phyloP scores from a whole-genome alignment of 1,284 basidiomycete species.

The Rhodotorula sp. region DNA sequence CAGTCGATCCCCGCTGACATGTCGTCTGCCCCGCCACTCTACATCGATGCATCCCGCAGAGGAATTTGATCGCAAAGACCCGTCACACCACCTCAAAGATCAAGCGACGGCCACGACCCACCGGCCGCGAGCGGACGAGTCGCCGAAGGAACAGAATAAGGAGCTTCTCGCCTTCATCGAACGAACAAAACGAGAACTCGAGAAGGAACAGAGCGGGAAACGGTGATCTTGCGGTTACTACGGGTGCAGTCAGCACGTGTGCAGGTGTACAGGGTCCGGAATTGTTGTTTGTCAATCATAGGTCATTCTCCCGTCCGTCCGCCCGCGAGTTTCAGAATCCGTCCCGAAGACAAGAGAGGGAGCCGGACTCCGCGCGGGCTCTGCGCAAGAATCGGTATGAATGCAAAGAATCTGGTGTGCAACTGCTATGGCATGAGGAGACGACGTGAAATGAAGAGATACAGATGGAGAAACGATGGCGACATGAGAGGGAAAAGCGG shows the following conservation, averaged over 20 bases:
- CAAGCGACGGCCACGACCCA: slow-evolving; percentile 4
- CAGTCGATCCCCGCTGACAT: background rate
- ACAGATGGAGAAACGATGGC: too few species aligned
- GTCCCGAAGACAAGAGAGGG: too few species aligned
- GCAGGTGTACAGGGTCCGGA: background rate
- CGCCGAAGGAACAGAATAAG: slow-evolving; percentile 22
- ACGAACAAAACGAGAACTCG: slow-evolving; percentile 14
- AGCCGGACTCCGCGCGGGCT: too few species aligned
- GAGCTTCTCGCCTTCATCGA: slow-evolving; percentile 21
- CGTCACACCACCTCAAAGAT: slow-evolving; percentile 13
- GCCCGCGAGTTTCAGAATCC: too few species aligned
- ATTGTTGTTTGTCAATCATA: slow-evolving; percentile 29
- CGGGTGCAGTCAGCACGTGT: background rate
- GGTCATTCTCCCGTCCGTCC: slow-evolving; percentile 10
- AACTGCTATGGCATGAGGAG: slow-evolving; percentile 13
- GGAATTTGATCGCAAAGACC: slow-evolving; percentile 15
- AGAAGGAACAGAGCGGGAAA: background rate
- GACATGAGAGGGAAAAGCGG: too few species aligned
- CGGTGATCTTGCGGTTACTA: background rate
- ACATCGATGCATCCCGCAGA: background rate
- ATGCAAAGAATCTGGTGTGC: slow-evolving; percentile 39
- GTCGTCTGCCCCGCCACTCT: background rate
- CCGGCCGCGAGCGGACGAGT: slow-evolving; percentile 19
- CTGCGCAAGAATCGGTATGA: slow-evolving; percentile 11
- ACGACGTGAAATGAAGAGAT: too few species aligned